These are phyloP conservation scores for Uncinocarpus reesii DNA, from an alignment of 2,329 filamentous ascomycete species.

Conservation along the genomic window DNA sequence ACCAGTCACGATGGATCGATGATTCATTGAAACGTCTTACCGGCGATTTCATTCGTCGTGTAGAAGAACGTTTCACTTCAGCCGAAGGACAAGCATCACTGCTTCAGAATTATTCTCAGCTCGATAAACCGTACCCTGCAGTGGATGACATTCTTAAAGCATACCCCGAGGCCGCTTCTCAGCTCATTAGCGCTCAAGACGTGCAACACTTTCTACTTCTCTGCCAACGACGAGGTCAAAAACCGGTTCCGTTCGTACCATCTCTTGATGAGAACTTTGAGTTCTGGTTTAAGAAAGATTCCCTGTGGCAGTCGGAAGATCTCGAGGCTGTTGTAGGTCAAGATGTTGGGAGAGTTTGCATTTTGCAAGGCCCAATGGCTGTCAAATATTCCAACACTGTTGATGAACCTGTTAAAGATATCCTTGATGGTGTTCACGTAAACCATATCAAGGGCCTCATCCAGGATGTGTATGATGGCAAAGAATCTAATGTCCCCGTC, in stretches of 20 bases:
- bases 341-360: slow-evolving; percentile 91
- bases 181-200: slow-evolving; percentile 96
- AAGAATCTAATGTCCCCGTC: slow-evolving; percentile 64
- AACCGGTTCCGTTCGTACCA: slow-evolving; percentile 93
- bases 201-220: slow-evolving; percentile 93
- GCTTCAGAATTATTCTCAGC: slow-evolving; percentile 80
- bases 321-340: slow-evolving; percentile 90
- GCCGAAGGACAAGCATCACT: slow-evolving; percentile 61
- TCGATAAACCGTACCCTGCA: slow-evolving; percentile 67
- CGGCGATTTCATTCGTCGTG: slow-evolving; percentile 89
- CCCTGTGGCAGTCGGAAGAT: slow-evolving; percentile 97
- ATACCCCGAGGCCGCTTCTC: slow-evolving; percentile 76
- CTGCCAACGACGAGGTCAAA: slow-evolving; percentile 84
- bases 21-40: slow-evolving; percentile 70
- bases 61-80: slow-evolving; percentile 92
- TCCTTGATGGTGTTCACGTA: slow-evolving; percentile 81
- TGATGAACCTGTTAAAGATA: slow-evolving; percentile 90
- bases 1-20: slow-evolving; percentile 87
- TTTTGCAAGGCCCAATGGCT: slow-evolving; percentile 87
- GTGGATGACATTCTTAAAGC: slow-evolving; percentile 68
- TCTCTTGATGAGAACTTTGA: slow-evolving; percentile 95
- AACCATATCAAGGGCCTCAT: slow-evolving; percentile 73
- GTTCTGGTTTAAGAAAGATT: slow-evolving; percentile 99
- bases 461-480: slow-evolving; percentile 65
- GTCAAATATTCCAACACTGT: slow-evolving; percentile 80